Evolutionary conservation across 352 stramenopile genomes (phyloP), one percentile per base, ranked within the genome.

Genomic region (Phytophthora megakarya): DNA sequence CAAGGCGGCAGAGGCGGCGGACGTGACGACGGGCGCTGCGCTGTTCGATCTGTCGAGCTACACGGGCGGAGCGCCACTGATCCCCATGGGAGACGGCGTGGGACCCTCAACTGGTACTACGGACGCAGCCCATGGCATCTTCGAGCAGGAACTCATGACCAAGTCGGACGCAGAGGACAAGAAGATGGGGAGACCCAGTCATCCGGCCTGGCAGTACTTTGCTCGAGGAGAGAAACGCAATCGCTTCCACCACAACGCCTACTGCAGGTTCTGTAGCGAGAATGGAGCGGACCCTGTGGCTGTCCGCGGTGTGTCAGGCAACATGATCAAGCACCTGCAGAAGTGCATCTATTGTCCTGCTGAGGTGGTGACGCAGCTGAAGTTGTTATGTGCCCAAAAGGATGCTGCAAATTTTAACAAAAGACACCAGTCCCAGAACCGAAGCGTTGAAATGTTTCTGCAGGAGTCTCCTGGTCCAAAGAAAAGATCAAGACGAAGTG

Each of bases 271-370:
- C 38, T 95, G 84, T 57, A 60, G 73, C 8, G 80, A 81, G 12
- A 77, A 91, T 38, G 81, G 81, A 32, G 72, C 63, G 5, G 66
- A 84, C 30, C 64, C 82, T 8, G 45, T 73, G 39, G 67, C 75
- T 4, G 62, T 93, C 5, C 76, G 84, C 19, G 84, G 86, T 32
- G 86, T 93, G 26, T 92, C 82, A 28, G 81, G 79, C 19, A 91
- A 95, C 44, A 95, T 93, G 86, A 93, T 95, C 48, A 77, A 82
- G 15, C 86, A 95, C 55, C 58, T 93, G 59, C 80, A 95, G 45
- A 88, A 90, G 42, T 95, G 86, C 65, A 49, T 81, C 3, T 91
- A 89, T 60, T 93, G 84, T 22, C 86, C 86, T 12, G 43, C 77
- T 18, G 80, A 90, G 15, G 76, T 88, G 23, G 80, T 95, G 18